phyloP scores from a whole-genome alignment of 129 eudicot species.

The Logfia minima region DNA sequence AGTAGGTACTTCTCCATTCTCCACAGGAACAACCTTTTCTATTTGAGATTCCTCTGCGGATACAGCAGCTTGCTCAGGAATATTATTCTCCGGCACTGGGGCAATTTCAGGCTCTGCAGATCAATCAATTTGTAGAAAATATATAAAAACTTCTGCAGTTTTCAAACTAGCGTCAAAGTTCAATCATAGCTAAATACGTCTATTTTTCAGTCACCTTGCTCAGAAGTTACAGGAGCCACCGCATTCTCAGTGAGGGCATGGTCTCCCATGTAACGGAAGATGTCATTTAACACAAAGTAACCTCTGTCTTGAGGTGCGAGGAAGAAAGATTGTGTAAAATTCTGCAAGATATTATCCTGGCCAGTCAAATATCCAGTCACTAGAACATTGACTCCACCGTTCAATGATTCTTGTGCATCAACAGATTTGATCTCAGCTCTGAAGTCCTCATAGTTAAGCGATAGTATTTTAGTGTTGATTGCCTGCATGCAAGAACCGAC shows the following conservation, averaged over 20 bases:
- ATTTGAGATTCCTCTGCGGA: constrained; percentile 49
- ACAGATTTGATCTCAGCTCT: constrained; percentile 74
- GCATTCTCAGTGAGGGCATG: constrained; percentile 39
- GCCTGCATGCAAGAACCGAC: constrained; percentile 43
- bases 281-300: constrained; percentile 85
- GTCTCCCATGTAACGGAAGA: constrained; percentile 57
- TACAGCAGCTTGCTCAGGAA: constrained; percentile 45
- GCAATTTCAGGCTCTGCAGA: constrained; percentile 39
- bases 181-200: neutral
- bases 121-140: neutral
- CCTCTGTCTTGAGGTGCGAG: constrained; percentile 96
- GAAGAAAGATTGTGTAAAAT: constrained; percentile 75
- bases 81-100: constrained; percentile 43
- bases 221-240: constrained; percentile 39
- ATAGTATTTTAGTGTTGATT: constrained; percentile 68
- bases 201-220: constrained; percentile 46
- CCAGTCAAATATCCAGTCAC: constrained; percentile 79
- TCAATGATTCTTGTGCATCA: constrained; percentile 79
- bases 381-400: constrained; percentile 76
- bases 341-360: constrained; percentile 43
- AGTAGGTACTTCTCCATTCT: constrained; percentile 49
- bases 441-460: constrained; percentile 58
- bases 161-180: neutral
- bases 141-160: neutral
- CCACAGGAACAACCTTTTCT: constrained; percentile 50